Evolutionary conservation across 176 grass and related monocot genomes (phyloP), one percentile per base, ranked within the genome.

Genomic region (Pontederia paniculata): DNA sequence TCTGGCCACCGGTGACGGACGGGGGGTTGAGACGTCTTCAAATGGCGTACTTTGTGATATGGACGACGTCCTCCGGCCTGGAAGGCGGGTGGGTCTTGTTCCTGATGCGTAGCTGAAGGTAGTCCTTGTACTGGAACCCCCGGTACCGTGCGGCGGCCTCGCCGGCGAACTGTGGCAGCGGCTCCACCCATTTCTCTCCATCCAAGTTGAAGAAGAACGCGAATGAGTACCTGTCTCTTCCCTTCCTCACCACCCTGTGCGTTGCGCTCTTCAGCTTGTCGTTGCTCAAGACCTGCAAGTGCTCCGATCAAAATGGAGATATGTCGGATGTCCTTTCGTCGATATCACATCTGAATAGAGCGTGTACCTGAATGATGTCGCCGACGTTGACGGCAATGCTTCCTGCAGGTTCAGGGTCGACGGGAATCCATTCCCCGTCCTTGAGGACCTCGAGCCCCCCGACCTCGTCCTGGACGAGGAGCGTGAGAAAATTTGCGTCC

Each of bases 111-210:
- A 70, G 63, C 73, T 55, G 55, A 17, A 69, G 8, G 21, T 76
- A 76, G 9, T 76, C 73, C 0, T 76, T 62, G 37, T 70, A 77
- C 17, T 28, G 17, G 42, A 77, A 70, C 18, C 57, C 57, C 46
- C 65, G 69, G 48, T 70, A 77, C 19, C 52, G n/a, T 11, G 57
- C 58, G 3, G 49, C 58, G n/a, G 50, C 70, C 59, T 69, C 21
- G 1, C 42, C 55, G 17, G 74, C 70, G 57, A 77, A 77, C 54
- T 77, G 50, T 3, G 74, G 74, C 57, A 70, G 62, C 2, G 74
- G 74, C 65, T 77, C 66, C 10, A 77, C 50, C 66, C 66, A 77
- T 54, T 70, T 77, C 20, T 74, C 43, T 2, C 57, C 57, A n/a
- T 77, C 57, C 9, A 63, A 7, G 15, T 23, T 55, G 56, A 57